These are phyloP conservation scores for Hymenoscyphus repandus DNA, from an alignment of 2,329 filamentous ascomycete species.

Conservation along the genomic window DNA sequence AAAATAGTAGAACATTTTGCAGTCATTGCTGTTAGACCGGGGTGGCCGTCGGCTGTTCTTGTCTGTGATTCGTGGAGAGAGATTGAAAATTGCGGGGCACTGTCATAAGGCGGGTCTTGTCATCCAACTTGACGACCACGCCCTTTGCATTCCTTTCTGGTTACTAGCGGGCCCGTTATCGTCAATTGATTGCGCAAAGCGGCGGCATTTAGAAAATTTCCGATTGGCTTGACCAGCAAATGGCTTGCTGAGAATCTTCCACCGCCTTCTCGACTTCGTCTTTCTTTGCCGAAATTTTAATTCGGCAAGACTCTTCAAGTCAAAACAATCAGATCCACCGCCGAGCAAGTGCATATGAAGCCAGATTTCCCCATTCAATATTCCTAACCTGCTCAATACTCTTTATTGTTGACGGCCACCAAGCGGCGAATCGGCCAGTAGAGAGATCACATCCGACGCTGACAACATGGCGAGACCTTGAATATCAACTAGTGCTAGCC, in stretches of 20 bases:
- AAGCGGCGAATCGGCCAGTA: no score
- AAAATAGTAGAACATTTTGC: not conserved
- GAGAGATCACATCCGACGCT: no score
- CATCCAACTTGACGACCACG: slow-evolving; percentile 21
- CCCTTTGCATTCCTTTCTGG: slow-evolving; percentile 21
- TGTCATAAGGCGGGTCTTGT: slow-evolving; percentile 5
- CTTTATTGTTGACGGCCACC: no score
- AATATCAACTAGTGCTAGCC: not conserved
- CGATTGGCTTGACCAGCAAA: slow-evolving; percentile 14
- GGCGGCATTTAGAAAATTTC: slow-evolving; percentile 6
- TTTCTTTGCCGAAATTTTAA: not conserved
- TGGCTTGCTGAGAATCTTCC: slow-evolving; percentile 9
- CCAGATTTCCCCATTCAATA: no score
- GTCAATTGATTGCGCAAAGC: not conserved
- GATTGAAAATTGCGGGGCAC: not conserved
- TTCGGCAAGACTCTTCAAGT: not conserved
- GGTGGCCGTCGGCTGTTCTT: not conserved
- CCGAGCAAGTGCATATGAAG: not conserved
- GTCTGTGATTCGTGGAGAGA: not conserved
- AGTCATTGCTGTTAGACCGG: not conserved
- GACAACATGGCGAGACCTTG: no score
- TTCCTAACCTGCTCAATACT: no score
- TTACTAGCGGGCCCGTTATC: slow-evolving; percentile 9
- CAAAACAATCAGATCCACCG: not conserved
- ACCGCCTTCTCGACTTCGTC: not conserved